phyloP scores from a whole-genome alignment of 176 grass and related monocot genomes.

The Pontederia crassipes region DNA sequence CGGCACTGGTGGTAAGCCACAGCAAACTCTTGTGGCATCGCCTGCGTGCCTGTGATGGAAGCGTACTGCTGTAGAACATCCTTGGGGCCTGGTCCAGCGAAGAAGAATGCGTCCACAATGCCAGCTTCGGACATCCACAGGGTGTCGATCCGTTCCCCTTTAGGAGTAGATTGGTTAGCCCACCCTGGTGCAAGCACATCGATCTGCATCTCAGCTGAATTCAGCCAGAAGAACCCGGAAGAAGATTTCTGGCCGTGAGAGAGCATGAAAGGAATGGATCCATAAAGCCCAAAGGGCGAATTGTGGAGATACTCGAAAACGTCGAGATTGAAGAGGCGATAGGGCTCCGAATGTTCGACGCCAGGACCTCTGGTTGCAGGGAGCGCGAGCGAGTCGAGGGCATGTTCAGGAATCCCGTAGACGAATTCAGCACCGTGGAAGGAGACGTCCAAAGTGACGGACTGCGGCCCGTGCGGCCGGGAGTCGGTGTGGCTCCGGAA shows the following conservation, averaged over 20 bases:
- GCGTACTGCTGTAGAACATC: slow-evolving; percentile 75
- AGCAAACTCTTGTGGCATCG: slow-evolving; percentile 78
- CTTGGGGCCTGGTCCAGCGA: slow-evolving; percentile 65
- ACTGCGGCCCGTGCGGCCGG: slow-evolving; percentile 70
- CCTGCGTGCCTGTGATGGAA: slow-evolving; percentile 59
- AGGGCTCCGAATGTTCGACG: slow-evolving; percentile 72
- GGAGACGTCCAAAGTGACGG: slow-evolving; percentile 77
- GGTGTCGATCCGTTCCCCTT: slow-evolving; percentile 38
- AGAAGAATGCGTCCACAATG: slow-evolving; percentile 70
- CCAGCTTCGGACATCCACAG: slow-evolving; percentile 94
- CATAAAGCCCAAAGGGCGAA: slow-evolving; percentile 83
- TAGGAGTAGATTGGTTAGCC: slow-evolving; percentile 21
- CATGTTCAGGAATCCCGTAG: slow-evolving; percentile 89
- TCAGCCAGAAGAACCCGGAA: slow-evolving; percentile 98
- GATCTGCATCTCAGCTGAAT: slow-evolving; percentile 96
- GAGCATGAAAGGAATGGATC: slow-evolving; percentile 94
- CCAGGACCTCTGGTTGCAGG: slow-evolving; percentile 66
- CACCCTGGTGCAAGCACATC: slow-evolving; percentile 87
- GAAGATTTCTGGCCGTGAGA: slow-evolving; percentile 38
- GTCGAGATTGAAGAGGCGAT: slow-evolving; percentile 88
- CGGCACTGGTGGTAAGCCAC: slow-evolving; percentile 84
- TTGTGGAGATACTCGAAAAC: slow-evolving; percentile 88
- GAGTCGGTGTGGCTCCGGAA: slow-evolving; percentile 90
- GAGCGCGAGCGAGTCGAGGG: slow-evolving; percentile 57
- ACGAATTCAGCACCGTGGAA: slow-evolving; percentile 82